Percentiles rank a stretch among this genome's conserved stretches.
Conservation (phyloP, 805 yeast species). For the Ogataea pini region DNA sequence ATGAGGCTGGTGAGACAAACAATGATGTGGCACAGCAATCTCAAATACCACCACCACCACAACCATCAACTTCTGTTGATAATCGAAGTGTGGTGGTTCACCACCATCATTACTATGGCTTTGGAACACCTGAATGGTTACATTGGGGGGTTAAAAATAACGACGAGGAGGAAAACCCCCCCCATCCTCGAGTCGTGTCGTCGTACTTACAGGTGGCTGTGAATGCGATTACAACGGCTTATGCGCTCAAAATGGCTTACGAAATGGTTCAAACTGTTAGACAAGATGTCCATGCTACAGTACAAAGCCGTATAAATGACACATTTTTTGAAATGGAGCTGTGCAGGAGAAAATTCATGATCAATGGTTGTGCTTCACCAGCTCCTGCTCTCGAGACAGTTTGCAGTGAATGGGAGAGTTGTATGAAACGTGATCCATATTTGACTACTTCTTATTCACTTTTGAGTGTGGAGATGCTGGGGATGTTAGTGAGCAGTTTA, state of each 20-base stretch:
- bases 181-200: constrained; percentile 55
- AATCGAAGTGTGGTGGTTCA: constrained; percentile 6
- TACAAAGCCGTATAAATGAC: constrained; percentile 48
- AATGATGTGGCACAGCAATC: constrained; percentile 7
- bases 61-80: background rate
- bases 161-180: background rate
- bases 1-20: too few species aligned
- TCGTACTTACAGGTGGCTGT: constrained; percentile 60
- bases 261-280: constrained; percentile 49
- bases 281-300: constrained; percentile 52
- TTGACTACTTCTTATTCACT: constrained; percentile 51
- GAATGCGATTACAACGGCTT: constrained; percentile 49
- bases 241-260: constrained; percentile 45
- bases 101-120: constrained; percentile 17
- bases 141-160: background rate
- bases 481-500: constrained; percentile 59
- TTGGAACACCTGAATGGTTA: background rate
- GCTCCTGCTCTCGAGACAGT: constrained; percentile 58
- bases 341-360: constrained; percentile 53
- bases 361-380: constrained; percentile 57
- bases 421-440: constrained; percentile 62
- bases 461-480: constrained; percentile 62
- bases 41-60: too few species aligned
- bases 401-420: constrained; percentile 64
- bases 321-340: constrained; percentile 51